These are phyloP conservation scores for Fistulifera pelliculosa DNA, from an alignment of 108 stramenopile genomes.

Conservation along the genomic window DNA sequence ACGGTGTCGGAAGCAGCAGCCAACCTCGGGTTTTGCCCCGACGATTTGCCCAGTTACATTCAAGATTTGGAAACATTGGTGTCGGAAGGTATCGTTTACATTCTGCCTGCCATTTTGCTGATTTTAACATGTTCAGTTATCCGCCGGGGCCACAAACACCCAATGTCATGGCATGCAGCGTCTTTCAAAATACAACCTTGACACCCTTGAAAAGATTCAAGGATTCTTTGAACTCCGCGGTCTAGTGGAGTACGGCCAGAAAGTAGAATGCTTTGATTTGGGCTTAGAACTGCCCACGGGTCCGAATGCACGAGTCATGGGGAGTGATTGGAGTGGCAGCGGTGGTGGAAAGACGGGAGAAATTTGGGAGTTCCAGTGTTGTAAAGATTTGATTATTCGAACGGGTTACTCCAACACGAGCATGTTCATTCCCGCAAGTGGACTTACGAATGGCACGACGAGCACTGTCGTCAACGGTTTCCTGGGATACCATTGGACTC, in stretches of 20 bases:
- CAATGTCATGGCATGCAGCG: constrained; percentile 37
- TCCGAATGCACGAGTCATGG: constrained; percentile 40
- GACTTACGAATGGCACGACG: constrained; percentile 33
- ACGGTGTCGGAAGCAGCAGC: constrained; percentile 15
- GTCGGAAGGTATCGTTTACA: constrained; percentile 37
- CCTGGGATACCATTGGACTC: constrained; percentile 27
- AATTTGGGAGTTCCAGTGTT: constrained; percentile 72
- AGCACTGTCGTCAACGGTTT: constrained; percentile 54
- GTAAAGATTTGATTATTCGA: constrained; percentile 27
- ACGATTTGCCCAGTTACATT: constrained; percentile 45
- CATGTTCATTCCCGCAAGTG: constrained; percentile 53
- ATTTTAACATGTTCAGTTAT: constrained; percentile 65
- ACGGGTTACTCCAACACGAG: constrained; percentile 19
- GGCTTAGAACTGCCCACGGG: constrained; percentile 49
- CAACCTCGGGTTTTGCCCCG: constrained; percentile 32
- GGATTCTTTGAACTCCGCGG: constrained; percentile 3
- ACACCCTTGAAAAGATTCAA: constrained; percentile 20
- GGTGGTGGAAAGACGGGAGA: constrained; percentile 48
- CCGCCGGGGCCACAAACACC: constrained; percentile 47
- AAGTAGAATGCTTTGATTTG: constrained; percentile 52
- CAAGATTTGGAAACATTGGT: constrained; percentile 13
- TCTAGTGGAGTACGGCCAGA: constrained; percentile 6
- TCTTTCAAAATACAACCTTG: constrained; percentile 29
- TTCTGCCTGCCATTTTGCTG: constrained; percentile 53
- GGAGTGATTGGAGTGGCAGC: constrained; percentile 57